Percentiles rank a stretch among this genome's conserved stretches.
These are phyloP conservation scores for Parathielavia appendiculata DNA, from an alignment of 495 filamentous ascomycete species.

Conservation along the genomic window DNA sequence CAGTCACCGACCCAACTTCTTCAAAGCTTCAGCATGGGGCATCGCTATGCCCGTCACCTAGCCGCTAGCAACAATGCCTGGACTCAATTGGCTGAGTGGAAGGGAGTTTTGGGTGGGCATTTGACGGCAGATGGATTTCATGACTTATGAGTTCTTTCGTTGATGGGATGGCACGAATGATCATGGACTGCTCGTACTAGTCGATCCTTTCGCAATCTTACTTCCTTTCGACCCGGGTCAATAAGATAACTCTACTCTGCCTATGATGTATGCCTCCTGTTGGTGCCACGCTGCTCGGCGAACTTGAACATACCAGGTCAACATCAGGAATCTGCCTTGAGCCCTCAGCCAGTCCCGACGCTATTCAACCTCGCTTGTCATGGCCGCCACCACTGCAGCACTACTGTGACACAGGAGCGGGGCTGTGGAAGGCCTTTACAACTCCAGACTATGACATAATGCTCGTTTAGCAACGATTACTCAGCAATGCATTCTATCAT, in stretches of 20 bases:
- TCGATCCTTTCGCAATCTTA: not conserved
- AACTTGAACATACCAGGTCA: too few species aligned
- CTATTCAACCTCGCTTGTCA: too few species aligned
- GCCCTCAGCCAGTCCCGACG: too few species aligned
- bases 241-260: too few species aligned
- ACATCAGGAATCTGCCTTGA: too few species aligned
- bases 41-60: not conserved
- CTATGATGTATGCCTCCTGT: too few species aligned
- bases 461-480: too few species aligned
- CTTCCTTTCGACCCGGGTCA: not conserved
- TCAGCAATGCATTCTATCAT: not conserved
- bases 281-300: too few species aligned
- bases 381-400: too few species aligned
- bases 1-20: not conserved
- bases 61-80: not conserved
- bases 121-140: not conserved
- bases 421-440: too few species aligned
- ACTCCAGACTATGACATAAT: too few species aligned
- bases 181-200: not conserved
- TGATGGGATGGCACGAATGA: slow-evolving; percentile 1
- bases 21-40: not conserved
- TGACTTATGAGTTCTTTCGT: not conserved
- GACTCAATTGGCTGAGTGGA: not conserved
- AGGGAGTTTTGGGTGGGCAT: not conserved
- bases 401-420: too few species aligned